Conservation (phyloP, 768 basidiomycete genomes). For the Suillus weaverae region DNA sequence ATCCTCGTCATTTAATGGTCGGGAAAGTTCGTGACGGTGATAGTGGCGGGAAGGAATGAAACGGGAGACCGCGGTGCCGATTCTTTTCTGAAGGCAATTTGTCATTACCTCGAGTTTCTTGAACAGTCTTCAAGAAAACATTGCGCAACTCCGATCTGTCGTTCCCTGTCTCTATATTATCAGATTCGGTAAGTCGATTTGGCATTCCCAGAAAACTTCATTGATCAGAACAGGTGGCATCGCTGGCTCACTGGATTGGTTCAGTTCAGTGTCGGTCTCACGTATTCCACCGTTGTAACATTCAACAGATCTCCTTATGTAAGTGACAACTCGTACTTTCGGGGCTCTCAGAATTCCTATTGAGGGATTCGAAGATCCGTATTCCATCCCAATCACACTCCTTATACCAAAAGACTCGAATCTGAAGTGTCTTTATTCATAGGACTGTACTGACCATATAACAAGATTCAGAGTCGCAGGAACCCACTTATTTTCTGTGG, state of each 20-base stretch:
- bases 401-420: neutral
- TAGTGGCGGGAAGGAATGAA: neutral
- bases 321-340: neutral
- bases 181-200: conserved; percentile 4
- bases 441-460: neutral
- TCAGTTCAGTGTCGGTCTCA: neutral
- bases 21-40: neutral
- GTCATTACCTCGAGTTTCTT: conserved; percentile 16
- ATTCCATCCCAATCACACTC: neutral
- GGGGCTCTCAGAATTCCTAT: no score
- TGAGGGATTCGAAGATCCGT: neutral
- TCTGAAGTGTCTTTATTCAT: neutral
- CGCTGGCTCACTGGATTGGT: conserved; percentile 3
- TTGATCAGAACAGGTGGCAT: neutral
- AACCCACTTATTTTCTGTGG: conserved; percentile 1
- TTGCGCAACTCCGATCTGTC: neutral
- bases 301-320: neutral
- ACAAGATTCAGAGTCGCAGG: neutral
- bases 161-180: neutral
- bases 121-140: neutral
- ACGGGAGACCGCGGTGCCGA: conserved; percentile 15
- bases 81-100: conserved; percentile 23
- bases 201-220: neutral
- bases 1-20: neutral
- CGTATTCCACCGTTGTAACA: neutral